Evolutionary conservation across 352 stramenopile genomes (phyloP).

Genomic region (Phytophthora pini): DNA sequence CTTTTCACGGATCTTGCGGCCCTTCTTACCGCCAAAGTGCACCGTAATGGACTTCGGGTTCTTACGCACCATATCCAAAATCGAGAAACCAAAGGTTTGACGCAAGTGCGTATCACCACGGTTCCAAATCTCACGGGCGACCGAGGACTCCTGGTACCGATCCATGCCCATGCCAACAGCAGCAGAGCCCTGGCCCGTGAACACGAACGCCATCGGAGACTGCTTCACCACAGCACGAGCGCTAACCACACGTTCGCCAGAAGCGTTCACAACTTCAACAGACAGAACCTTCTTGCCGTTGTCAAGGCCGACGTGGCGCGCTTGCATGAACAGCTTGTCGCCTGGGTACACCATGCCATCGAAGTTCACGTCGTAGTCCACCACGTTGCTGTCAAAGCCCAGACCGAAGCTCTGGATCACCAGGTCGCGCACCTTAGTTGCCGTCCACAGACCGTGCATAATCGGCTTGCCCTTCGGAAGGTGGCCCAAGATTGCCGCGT

Average conservation of each 20-base stretch:
- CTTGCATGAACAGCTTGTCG: conserved; percentile 83
- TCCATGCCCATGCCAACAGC: conserved; percentile 91
- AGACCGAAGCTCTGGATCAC: conserved; percentile 58
- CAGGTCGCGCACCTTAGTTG: conserved; percentile 82
- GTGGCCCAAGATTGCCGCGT: conserved; percentile 75
- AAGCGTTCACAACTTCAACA: conserved; percentile 79
- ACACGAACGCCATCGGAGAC: conserved; percentile 78
- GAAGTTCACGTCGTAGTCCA: conserved; percentile 81
- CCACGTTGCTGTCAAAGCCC: conserved; percentile 70
- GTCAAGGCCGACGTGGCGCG: conserved; percentile 69
- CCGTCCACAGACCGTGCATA: conserved; percentile 91
- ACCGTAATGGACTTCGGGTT: conserved; percentile 87
- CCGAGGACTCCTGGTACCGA: conserved; percentile 71
- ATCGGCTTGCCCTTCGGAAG: conserved; percentile 80
- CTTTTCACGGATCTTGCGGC: conserved; percentile 84
- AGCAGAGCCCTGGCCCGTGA: conserved; percentile 88
- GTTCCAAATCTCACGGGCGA: conserved; percentile 86
- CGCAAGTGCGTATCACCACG: conserved; percentile 74
- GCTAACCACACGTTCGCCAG: conserved; percentile 78
- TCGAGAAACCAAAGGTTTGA: conserved; percentile 87
- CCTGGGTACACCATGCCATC: conserved; percentile 90
- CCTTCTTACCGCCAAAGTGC: conserved; percentile 86
- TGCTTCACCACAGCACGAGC: conserved; percentile 77
- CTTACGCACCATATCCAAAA: conserved; percentile 88
- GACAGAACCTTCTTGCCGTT: conserved; percentile 72